phyloP scores from a whole-genome alignment of 2,329 filamentous ascomycete genomes.

The Cadophora luteo-olivacea region DNA sequence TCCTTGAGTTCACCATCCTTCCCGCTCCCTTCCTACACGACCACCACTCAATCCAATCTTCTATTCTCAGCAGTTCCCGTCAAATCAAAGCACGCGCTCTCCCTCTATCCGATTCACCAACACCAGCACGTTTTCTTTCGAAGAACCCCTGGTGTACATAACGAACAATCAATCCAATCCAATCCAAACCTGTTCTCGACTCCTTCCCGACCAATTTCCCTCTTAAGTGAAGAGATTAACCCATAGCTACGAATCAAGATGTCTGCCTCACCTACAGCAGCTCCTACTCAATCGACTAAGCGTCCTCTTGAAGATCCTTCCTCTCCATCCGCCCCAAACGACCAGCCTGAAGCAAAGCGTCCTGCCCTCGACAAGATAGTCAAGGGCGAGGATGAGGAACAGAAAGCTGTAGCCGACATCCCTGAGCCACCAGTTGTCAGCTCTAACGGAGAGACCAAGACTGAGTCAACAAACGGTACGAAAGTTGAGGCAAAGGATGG shows the following conservation, averaged over 20 bases:
- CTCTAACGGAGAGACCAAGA: conserved; percentile 50
- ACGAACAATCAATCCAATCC: conserved; percentile 57
- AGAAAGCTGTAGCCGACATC: conserved; percentile 48
- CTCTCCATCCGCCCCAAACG: conserved; percentile 87
- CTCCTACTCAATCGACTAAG: conserved; percentile 77
- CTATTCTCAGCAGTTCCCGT: conserved; percentile 44
- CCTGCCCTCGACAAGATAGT: conserved; percentile 92
- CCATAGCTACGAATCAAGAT: conserved; percentile 59
- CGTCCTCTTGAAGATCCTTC: conserved; percentile 96
- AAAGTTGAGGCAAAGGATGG: conserved; percentile 60
- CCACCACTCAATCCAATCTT: conserved; percentile 33
- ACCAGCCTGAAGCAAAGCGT: conserved; percentile 96
- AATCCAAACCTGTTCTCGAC: conserved; percentile 51
- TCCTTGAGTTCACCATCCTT: conserved; percentile 47
- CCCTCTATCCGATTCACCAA: conserved; percentile 47
- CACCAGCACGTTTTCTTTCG: conserved; percentile 95
- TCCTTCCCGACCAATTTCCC: conserved; percentile 50
- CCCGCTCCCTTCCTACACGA: conserved; percentile 43
- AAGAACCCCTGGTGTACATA: conserved; percentile 90
- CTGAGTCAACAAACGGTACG: conserved; percentile 51
- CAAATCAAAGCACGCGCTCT: conserved; percentile 43
- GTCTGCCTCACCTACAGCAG: conserved; percentile 72
- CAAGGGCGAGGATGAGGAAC: conserved; percentile 63
- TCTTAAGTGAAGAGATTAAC: conserved; percentile 48
- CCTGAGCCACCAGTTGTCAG: conserved; percentile 54